These are phyloP conservation scores for Tremellales sp. DNA, from an alignment of 1,284 basidiomycete genomes.

Conservation along the genomic window DNA sequence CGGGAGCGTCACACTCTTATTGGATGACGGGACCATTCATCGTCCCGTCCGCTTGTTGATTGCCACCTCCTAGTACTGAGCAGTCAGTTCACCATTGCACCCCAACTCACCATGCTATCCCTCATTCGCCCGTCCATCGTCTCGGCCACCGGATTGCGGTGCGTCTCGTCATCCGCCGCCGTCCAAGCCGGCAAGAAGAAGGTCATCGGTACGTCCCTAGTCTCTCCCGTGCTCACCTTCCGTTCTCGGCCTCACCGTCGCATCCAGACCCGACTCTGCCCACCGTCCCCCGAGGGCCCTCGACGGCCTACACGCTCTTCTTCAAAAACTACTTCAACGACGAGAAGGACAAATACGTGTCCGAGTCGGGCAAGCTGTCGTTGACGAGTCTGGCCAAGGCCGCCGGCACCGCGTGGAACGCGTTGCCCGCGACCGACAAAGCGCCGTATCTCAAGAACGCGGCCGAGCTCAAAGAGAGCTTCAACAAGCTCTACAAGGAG, in stretches of 20 bases:
- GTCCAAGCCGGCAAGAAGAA: constrained; percentile 42
- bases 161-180: constrained; percentile 1
- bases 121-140: constrained; percentile 1
- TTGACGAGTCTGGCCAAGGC: not conserved
- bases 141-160: not conserved
- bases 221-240: too few species aligned
- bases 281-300: not conserved
- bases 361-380: not conserved
- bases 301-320: constrained; percentile 1
- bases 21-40: too few species aligned
- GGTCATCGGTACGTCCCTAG: constrained; percentile 58
- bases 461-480: constrained; percentile 10
- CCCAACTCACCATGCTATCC: constrained; percentile 6
- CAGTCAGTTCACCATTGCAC: not conserved
- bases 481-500: constrained; percentile 21
- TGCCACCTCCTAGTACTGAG: not conserved
- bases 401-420: not conserved
- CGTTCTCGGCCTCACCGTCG: too few species aligned
- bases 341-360: not conserved
- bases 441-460: constrained; percentile 9
- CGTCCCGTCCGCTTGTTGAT: not conserved
- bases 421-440: constrained; percentile 10
- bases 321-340: constrained; percentile 1
- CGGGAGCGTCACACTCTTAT: too few species aligned
- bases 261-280: constrained; percentile 2